A percentile compares a stretch with the other conserved stretches of the same genome.
Conservation (phyloP, 2,329 filamentous ascomycete species). For the Claviceps sp. region DNA sequence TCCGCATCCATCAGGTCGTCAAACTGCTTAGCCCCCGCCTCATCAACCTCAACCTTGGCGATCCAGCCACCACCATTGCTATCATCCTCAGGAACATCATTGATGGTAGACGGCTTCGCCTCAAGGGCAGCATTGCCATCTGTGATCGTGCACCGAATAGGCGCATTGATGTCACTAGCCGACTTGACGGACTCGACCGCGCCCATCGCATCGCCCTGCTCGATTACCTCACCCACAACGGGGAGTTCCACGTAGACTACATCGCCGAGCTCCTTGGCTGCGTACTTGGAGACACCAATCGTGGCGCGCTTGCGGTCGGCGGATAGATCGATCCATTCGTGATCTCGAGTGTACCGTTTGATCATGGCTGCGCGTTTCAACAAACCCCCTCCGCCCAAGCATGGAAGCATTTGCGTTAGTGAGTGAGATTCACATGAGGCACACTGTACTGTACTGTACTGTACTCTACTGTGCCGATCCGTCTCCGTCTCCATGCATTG, state of each 20-base stretch:
- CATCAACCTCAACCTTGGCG: slow-evolving; percentile 68
- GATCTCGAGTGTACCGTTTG: slow-evolving; percentile 90
- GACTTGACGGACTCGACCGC: slow-evolving; percentile 98
- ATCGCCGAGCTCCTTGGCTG: slow-evolving; percentile 82
- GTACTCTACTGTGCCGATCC: too few relatives aligned
- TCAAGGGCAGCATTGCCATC: slow-evolving; percentile 64
- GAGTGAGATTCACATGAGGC: too few relatives aligned
- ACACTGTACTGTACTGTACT: too few relatives aligned
- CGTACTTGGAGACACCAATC: slow-evolving; percentile 80
- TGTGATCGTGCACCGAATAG: slow-evolving; percentile 63
- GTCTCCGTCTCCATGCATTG: too few relatives aligned
- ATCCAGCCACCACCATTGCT: slow-evolving; percentile 76
- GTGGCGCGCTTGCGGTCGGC: slow-evolving; percentile 70
- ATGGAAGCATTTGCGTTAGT: too few relatives aligned
- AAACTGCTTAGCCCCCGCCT: slow-evolving; percentile 51
- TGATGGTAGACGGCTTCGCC: slow-evolving; percentile 77
- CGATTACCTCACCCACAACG: slow-evolving; percentile 51
- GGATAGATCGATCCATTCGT: slow-evolving; percentile 93
- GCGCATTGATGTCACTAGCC: slow-evolving; percentile 92
- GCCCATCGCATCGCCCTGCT: slow-evolving; percentile 71
- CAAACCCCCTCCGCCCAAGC: too few relatives aligned
- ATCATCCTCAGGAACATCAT: slow-evolving; percentile 74
- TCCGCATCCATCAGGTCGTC: slow-evolving; percentile 64
- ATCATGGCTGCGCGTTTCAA: slow-evolving; percentile 33
- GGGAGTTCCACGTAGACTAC: slow-evolving; percentile 97